Conservation (phyloP, 805 yeast genomes). For the Candida berthetii region DNA sequence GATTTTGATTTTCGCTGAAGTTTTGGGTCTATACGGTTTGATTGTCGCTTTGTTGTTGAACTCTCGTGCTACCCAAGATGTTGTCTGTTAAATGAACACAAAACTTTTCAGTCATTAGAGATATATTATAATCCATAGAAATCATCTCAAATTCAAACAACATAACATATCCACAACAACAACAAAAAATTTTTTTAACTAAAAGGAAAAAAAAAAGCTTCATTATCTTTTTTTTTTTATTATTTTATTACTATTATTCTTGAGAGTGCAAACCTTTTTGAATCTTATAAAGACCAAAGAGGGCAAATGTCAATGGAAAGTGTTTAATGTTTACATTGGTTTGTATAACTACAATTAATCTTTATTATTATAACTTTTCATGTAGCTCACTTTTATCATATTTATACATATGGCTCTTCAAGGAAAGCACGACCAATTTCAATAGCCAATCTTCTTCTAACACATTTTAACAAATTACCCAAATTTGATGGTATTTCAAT, state of each 20-base stretch:
- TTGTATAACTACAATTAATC: no score
- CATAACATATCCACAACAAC: no score
- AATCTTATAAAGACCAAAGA: no score
- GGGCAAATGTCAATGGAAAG: no score
- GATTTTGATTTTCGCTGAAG: conserved; percentile 98
- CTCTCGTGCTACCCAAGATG: conserved; percentile 96
- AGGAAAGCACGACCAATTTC: conserved; percentile 19
- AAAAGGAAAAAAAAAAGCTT: no score
- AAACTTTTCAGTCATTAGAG: not conserved
- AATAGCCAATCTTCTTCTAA: conserved; percentile 18
- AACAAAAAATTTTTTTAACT: no score
- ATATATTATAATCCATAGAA: not conserved
- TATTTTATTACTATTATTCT: no score
- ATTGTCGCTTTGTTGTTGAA: conserved; percentile 96
- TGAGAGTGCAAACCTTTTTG: no score
- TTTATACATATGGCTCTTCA: conserved; percentile 6
- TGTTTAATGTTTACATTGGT: no score
- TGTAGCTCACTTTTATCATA: not conserved
- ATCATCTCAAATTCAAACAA: no score
- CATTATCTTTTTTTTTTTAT: no score
- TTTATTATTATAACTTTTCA: no score
- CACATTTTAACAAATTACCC: conserved; percentile 6
- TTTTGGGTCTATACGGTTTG: conserved; percentile 95
- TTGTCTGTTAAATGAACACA: conserved; percentile 51
- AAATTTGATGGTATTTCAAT: conserved; percentile 14